Evolutionary conservation across 192 early-diverging fungal species (phyloP).

Genomic region (Rhizophagus sp.): DNA sequence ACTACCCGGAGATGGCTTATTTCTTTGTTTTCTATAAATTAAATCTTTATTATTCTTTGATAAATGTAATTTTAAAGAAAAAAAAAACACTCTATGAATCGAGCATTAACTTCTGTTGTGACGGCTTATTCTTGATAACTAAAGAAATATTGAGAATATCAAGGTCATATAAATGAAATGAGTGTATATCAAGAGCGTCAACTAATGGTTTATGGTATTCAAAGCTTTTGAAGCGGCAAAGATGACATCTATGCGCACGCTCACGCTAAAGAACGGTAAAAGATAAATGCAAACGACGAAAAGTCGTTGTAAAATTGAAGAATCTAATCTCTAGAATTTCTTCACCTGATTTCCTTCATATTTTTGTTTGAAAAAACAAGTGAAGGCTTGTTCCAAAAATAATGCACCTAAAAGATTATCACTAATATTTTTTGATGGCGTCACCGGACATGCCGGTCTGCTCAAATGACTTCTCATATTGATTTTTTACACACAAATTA

Average conservation of each 20-base stretch:
- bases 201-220: no score
- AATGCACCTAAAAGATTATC: slow-evolving; percentile 52
- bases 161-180: slow-evolving; percentile 69
- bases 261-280: no score
- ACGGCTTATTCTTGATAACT: slow-evolving; percentile 66
- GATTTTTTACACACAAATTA: no score
- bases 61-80: slow-evolving; percentile 32
- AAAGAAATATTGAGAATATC: slow-evolving; percentile 74
- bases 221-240: no score
- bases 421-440: no score
- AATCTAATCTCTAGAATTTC: neutral
- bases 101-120: slow-evolving; percentile 34
- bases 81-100: neutral
- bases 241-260: slow-evolving; percentile 36
- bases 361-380: slow-evolving; percentile 53
- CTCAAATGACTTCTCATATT: no score
- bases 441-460: no score
- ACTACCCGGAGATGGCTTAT: slow-evolving; percentile 41
- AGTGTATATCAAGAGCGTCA: slow-evolving; percentile 72
- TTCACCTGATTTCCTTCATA: slow-evolving; percentile 69
- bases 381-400: slow-evolving; percentile 86
- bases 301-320: neutral
- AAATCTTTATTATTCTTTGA: slow-evolving; percentile 46
- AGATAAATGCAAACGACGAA: neutral
- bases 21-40: slow-evolving; percentile 24